Conservation (phyloP, 306 rosid genomes). For the Inga laurina region DNA sequence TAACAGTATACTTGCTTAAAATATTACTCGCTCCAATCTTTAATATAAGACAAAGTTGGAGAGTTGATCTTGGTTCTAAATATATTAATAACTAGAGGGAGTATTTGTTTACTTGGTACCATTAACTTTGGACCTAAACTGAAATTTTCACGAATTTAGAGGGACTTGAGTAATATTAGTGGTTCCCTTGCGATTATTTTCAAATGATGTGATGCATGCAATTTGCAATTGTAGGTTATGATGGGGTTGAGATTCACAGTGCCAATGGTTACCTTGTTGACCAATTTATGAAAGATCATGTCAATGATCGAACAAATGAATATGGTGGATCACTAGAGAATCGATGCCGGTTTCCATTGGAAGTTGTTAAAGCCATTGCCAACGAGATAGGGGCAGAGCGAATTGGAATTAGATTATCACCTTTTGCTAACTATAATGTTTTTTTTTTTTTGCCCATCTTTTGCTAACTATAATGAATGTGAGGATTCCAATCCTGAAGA, state of each 20-base stretch:
- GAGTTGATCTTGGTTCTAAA: too few relatives aligned
- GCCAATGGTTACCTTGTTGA: slow-evolving; percentile 71
- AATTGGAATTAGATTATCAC: slow-evolving; percentile 69
- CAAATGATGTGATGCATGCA: background rate
- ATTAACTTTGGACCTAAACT: background rate
- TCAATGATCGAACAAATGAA: slow-evolving; percentile 61
- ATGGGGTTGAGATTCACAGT: slow-evolving; percentile 78
- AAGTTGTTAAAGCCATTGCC: slow-evolving; percentile 53
- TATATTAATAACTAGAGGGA: too few relatives aligned
- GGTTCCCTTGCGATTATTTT: background rate
- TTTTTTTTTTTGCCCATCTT: too few relatives aligned
- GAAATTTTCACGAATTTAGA: background rate
- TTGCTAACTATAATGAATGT: slow-evolving; percentile 31
- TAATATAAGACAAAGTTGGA: too few relatives aligned
- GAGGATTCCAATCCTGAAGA: slow-evolving; percentile 58
- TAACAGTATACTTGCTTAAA: too few relatives aligned
- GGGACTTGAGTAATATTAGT: background rate
- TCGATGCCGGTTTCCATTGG: slow-evolving; percentile 57
- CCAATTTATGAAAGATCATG: slow-evolving; percentile 65
- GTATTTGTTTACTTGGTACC: background rate
- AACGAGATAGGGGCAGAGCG: slow-evolving; percentile 61
- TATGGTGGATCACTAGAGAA: slow-evolving; percentile 79
- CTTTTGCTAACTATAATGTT: slow-evolving; percentile 38
- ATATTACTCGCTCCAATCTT: too few relatives aligned
- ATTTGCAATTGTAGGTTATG: slow-evolving; percentile 52